Evolutionary conservation across 495 filamentous ascomycete genomes (phyloP).

Genomic region (Neurospora sp.): DNA sequence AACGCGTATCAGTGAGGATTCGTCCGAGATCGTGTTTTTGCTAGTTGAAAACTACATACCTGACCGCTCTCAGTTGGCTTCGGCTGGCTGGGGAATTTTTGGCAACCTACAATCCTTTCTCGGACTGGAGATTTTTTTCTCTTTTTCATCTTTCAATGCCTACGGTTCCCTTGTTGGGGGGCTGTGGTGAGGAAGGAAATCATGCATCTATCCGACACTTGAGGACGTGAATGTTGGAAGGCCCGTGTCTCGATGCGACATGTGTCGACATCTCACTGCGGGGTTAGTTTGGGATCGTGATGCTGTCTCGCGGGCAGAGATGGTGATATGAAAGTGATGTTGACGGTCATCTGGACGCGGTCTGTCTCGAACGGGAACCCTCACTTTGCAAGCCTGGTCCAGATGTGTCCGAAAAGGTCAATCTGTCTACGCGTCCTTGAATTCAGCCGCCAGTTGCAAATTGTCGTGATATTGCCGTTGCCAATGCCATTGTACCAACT

Average conservation of each 20-base stretch:
- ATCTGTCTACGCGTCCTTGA: background rate
- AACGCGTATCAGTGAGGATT: conserved; percentile 45
- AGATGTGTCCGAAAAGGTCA: background rate
- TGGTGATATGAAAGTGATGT: background rate
- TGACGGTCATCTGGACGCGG: background rate
- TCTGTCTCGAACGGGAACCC: background rate
- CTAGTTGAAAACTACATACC: conserved; percentile 48
- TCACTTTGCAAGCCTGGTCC: background rate
- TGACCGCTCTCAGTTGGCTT: conserved; percentile 34
- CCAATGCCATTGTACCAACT: background rate
- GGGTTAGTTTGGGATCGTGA: background rate
- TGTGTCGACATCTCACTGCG: background rate
- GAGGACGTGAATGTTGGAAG: background rate
- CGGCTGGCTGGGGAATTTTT: conserved; percentile 25
- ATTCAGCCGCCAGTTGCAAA: background rate
- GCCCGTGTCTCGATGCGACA: background rate
- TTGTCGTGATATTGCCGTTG: background rate
- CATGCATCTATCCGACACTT: no score
- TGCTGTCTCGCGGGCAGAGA: background rate
- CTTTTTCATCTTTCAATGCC: conserved; percentile 18
- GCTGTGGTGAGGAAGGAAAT: conserved; percentile 20
- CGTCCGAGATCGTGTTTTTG: conserved; percentile 47
- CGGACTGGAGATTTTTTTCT: conserved; percentile 2
- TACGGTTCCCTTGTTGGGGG: conserved; percentile 10
- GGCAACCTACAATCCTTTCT: conserved; percentile 2